These are phyloP conservation scores for Kuraishia molischiana DNA, from an alignment of 805 yeast genomes.

Conservation along the genomic window DNA sequence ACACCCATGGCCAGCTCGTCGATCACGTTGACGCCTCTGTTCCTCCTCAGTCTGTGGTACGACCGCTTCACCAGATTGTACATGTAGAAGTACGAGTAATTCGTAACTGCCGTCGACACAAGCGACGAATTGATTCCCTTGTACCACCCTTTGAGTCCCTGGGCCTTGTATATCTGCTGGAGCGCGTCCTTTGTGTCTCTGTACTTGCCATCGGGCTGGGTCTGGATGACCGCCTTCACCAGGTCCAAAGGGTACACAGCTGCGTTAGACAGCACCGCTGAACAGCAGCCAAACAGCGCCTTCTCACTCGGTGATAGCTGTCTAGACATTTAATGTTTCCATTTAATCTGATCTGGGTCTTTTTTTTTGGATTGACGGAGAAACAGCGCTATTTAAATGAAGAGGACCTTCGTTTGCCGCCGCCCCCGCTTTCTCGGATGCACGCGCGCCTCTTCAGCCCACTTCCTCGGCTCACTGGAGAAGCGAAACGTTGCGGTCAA, in stretches of 20 bases:
- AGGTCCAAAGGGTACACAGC: slow-evolving; percentile 76
- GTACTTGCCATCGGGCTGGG: slow-evolving; percentile 56
- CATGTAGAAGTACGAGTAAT: slow-evolving; percentile 83
- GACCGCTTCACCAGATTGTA: slow-evolving; percentile 59
- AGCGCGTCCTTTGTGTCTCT: slow-evolving; percentile 56
- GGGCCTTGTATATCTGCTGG: slow-evolving; percentile 39
- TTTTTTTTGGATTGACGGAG: too few relatives aligned
- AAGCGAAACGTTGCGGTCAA: too few relatives aligned
- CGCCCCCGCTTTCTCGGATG: too few relatives aligned
- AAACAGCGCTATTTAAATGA: too few relatives aligned
- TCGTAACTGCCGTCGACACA: slow-evolving; percentile 65
- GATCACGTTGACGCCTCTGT: slow-evolving; percentile 1
- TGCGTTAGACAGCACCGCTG: slow-evolving; percentile 72
- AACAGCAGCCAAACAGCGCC: slow-evolving; percentile 76
- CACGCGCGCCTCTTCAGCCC: too few relatives aligned
- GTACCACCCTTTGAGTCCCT: slow-evolving; percentile 64
- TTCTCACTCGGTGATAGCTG: slow-evolving; percentile 56
- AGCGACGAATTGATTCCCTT: slow-evolving; percentile 62
- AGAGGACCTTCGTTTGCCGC: too few relatives aligned
- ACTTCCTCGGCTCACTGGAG: too few relatives aligned
- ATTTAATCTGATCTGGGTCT: too few relatives aligned
- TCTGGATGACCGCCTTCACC: slow-evolving; percentile 67
- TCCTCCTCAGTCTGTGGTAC: slow-evolving; percentile 26
- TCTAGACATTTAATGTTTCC: too few relatives aligned
- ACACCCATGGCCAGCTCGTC: slow-evolving; percentile 71